Percentiles rank a stretch among this genome's conserved stretches.
These are phyloP conservation scores for Thielaviopsis punctulata DNA, from an alignment of 2,329 filamentous ascomycete species.

Conservation along the genomic window DNA sequence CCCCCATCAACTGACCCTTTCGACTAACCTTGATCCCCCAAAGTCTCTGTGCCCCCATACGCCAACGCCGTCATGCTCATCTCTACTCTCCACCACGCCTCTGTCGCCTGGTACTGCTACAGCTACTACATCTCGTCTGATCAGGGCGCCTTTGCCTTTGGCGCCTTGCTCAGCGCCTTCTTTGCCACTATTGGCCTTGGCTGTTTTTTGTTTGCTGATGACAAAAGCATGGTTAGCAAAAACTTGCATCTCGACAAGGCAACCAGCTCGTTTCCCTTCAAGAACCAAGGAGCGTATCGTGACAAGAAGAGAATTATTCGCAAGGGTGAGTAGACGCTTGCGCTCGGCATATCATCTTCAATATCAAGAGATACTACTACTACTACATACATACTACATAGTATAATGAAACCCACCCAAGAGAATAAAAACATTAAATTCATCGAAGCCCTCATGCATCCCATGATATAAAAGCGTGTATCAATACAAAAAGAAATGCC, in stretches of 20 bases:
- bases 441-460: too few species aligned
- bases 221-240: conserved; percentile 22
- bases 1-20: not conserved
- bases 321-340: conserved; percentile 11
- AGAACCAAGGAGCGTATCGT: conserved; percentile 21
- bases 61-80: conserved; percentile 49
- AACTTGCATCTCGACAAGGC: conserved; percentile 23
- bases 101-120: conserved; percentile 50
- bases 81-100: conserved; percentile 47
- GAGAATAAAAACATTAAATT: too few species aligned
- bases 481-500: not conserved
- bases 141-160: conserved; percentile 42
- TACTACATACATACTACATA: too few species aligned
- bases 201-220: conserved; percentile 23
- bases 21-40: not conserved
- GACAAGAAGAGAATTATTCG: conserved; percentile 23
- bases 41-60: conserved; percentile 35
- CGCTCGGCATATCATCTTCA: not conserved
- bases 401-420: not conserved
- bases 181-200: conserved; percentile 37
- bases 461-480: not conserved
- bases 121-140: conserved; percentile 40
- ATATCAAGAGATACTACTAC: too few species aligned
- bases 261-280: conserved; percentile 24
- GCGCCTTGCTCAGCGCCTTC: conserved; percentile 35